Evolutionary conservation across 2,329 filamentous ascomycete species (phyloP).

Genomic region (Cordyceps pruinosa): DNA sequence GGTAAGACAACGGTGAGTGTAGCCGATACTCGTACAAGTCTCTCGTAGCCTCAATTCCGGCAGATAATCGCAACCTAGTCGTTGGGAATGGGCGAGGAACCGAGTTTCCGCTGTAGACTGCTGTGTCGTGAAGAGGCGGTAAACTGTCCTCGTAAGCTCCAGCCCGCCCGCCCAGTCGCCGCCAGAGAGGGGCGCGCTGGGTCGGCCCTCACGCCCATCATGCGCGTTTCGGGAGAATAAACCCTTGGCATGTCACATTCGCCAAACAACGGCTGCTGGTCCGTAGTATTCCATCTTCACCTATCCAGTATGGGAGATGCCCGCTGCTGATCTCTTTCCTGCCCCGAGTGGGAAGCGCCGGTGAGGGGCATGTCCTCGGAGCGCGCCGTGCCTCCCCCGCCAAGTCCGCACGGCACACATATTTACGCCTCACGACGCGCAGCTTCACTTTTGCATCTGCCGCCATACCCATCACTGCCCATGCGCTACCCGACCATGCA

Average conservation of each 20-base stretch:
- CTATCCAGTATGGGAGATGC: not conserved
- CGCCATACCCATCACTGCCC: not conserved
- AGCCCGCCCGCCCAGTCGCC: not conserved
- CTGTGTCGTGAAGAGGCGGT: constrained; percentile 3
- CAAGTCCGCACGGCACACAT: not conserved
- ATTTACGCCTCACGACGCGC: not conserved
- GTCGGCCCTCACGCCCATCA: not conserved
- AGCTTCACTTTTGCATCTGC: not conserved
- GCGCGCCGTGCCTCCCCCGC: not conserved
- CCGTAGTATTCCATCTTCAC: too few species aligned
- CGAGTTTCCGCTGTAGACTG: not conserved
- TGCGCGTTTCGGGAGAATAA: not conserved
- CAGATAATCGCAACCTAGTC: accelerated
- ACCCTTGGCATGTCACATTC: not conserved
- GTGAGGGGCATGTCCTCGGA: not conserved
- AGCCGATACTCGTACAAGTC: not conserved
- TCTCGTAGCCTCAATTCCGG: not conserved
- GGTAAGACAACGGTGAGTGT: not conserved
- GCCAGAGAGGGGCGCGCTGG: constrained; percentile 6
- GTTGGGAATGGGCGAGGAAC: not conserved
- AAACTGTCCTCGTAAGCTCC: constrained; percentile 5
- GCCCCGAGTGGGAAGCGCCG: too few species aligned
- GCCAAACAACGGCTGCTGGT: too few species aligned
- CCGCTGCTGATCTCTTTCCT: too few species aligned
- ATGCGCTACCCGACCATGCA: not conserved